A percentile compares a stretch with the other conserved stretches of the same genome.
phyloP scores from a whole-genome alignment of 441 rosid species.

The Flueggea neowawraea region DNA sequence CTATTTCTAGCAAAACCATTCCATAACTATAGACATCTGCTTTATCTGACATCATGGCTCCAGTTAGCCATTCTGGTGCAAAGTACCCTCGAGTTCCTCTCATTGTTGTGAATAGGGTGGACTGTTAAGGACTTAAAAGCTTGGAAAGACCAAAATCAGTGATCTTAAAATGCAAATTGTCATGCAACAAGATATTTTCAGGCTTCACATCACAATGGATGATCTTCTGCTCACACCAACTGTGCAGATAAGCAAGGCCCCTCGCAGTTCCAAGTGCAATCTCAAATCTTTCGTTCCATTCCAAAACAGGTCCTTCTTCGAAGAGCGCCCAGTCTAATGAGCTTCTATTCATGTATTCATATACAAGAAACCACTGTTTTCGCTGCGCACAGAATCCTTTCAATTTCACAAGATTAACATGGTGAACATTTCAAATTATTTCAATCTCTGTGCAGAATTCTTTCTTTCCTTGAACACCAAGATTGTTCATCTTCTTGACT shows the following conservation, averaged over 20 bases:
- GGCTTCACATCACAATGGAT: slow-evolving; percentile 96
- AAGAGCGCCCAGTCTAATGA: slow-evolving; percentile 69
- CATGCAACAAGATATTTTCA: slow-evolving; percentile 79
- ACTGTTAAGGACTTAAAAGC: slow-evolving; percentile 77
- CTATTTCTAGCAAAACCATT: slow-evolving; percentile 87
- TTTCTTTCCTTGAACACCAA: slow-evolving; percentile 68
- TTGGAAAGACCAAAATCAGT: slow-evolving; percentile 95
- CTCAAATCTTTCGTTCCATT: slow-evolving; percentile 85
- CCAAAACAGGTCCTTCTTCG: slow-evolving; percentile 61
- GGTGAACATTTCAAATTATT: slow-evolving; percentile 74
- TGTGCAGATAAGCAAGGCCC: slow-evolving; percentile 81
- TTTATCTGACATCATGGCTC: slow-evolving; percentile 77
- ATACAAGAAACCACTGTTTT: slow-evolving; percentile 66
- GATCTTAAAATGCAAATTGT: slow-evolving; percentile 71
- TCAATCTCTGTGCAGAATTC: slow-evolving; percentile 92
- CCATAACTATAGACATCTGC: slow-evolving; percentile 92
- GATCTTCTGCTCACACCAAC: slow-evolving; percentile 75
- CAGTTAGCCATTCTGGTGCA: slow-evolving; percentile 97
- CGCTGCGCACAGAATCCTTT: slow-evolving; percentile 85
- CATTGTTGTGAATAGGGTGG: slow-evolving; percentile 91
- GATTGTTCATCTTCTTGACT: slow-evolving; percentile 72
- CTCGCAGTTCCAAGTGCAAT: slow-evolving; percentile 91
- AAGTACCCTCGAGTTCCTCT: slow-evolving; percentile 98
- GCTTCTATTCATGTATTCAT: slow-evolving; percentile 84
- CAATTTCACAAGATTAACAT: slow-evolving; percentile 80